A percentile compares a stretch with the other conserved stretches of the same genome.
phyloP scores from a whole-genome alignment of 2,329 filamentous ascomycete species.

The Monosporascus cannonballus region DNA sequence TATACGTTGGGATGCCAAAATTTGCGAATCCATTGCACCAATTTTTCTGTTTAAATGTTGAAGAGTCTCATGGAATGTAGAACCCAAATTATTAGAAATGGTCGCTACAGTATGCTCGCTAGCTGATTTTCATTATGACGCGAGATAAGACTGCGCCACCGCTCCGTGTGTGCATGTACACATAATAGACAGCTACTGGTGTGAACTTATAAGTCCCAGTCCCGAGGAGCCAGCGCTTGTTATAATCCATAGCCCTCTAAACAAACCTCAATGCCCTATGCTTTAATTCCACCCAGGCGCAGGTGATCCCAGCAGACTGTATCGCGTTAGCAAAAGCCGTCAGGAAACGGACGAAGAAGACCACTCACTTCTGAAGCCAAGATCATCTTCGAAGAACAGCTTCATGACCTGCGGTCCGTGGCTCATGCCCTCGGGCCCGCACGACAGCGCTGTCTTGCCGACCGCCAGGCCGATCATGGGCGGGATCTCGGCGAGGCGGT shows the following conservation, averaged over 20 bases:
- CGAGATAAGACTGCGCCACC: no score
- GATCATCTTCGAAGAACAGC: slow-evolving; percentile 60
- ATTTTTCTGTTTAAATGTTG: no score
- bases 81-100: no score
- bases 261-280: slow-evolving; percentile 8
- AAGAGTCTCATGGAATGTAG: no score
- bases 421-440: slow-evolving; percentile 51
- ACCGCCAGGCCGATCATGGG: slow-evolving; percentile 67
- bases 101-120: no score
- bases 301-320: slow-evolving; percentile 27
- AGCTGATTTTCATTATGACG: no score
- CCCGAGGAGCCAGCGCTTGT: not conserved
- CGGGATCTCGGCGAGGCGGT: slow-evolving; percentile 46
- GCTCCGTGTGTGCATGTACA: not conserved
- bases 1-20: no score
- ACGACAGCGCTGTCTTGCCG: slow-evolving; percentile 63
- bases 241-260: slow-evolving; percentile 3
- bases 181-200: no score
- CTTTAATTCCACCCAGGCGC: slow-evolving; percentile 20
- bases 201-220: no score
- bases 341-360: not conserved
- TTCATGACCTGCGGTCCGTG: slow-evolving; percentile 58
- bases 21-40: no score
- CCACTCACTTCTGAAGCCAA: slow-evolving; percentile 57
- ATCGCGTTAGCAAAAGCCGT: slow-evolving; percentile 3